Conservation (phyloP, 192 early-diverging fungal genomes). For the Coemansia sp. region DNA sequence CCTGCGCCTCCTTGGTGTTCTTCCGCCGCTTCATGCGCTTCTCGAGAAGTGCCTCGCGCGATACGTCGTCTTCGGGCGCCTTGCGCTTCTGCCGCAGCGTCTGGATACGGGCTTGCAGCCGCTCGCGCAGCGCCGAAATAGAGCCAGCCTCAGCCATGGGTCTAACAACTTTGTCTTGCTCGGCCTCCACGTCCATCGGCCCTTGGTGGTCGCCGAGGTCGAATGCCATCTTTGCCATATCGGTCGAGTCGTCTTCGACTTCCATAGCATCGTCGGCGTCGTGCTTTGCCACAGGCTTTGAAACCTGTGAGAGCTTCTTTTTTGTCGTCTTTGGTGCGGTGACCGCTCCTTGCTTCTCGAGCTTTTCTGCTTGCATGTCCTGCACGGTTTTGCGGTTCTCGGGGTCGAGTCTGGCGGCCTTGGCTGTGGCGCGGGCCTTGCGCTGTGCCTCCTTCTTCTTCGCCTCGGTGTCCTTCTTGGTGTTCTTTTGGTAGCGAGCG, state of each 20-base stretch:
- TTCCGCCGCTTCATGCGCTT: slow-evolving; percentile 74
- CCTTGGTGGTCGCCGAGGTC: slow-evolving; percentile 13
- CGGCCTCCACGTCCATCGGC: slow-evolving; percentile 6
- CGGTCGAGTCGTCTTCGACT: slow-evolving; percentile 35
- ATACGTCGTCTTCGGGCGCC: slow-evolving; percentile 58
- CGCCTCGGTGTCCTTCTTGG: slow-evolving; percentile 86
- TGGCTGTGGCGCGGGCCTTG: slow-evolving; percentile 62
- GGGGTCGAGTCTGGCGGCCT: slow-evolving; percentile 72
- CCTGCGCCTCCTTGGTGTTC: slow-evolving; percentile 49
- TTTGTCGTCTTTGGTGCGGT: slow-evolving; percentile 26
- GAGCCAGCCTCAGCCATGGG: slow-evolving; percentile 44
- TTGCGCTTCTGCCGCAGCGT: slow-evolving; percentile 65
- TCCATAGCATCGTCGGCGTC: slow-evolving; percentile 16
- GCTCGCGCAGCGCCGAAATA: slow-evolving; percentile 62
- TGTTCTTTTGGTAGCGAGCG: slow-evolving; percentile 66
- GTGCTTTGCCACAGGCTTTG: not conserved
- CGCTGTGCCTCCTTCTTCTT: slow-evolving; percentile 88
- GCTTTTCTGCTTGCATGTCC: slow-evolving; percentile 68
- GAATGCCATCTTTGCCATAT: slow-evolving; percentile 30
- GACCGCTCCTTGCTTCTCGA: slow-evolving; percentile 31
- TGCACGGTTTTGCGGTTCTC: slow-evolving; percentile 73
- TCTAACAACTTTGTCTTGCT: slow-evolving; percentile 15
- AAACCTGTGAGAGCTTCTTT: slow-evolving; percentile 12
- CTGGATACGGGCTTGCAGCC: slow-evolving; percentile 67
- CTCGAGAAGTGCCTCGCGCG: slow-evolving; percentile 77